Base-by-base conservation (phyloP, 2,329 filamentous ascomycete genomes). In the Shiraia bambusicola region DNA sequence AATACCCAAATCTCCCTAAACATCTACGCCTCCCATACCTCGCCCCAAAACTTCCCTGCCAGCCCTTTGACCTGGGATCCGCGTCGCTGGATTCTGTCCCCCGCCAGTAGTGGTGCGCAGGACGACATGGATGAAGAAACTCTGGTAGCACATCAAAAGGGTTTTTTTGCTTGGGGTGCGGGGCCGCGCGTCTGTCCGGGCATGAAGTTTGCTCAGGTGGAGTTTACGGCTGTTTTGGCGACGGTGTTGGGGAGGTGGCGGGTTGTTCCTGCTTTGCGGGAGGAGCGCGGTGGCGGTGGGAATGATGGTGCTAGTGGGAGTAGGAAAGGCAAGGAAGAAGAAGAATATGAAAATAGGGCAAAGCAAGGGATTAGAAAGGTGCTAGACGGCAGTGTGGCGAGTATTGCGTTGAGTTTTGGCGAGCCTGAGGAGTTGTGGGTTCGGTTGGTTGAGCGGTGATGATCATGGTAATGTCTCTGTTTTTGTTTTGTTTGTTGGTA, bases 151-250 rank as follows among this genome's bases (percentile, higher is more conserved):
- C 22, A 30, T 2, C 24, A 38, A 15, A 31, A 26, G 17, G n/a
- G n/a, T 9, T 40, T 40, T 12, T 28, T 34, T 24, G 37, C 24
- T 4, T 80, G 76, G 75, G 72, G 72, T 0, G 58, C 47, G 3
- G 76, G 77, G 0, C 74, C 75, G 12, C 56, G 76, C 7, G 55
- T 73, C 4, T 79, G 77, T 53, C 74, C 75, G 0, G 77, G 76
- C 1, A 66, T 73, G 60, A 77, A 77, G 49, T 75, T 80, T 12
- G 31, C 30, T 28, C 37, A 40, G n/a, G 37, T 40, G 11, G 37
- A 40, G 31, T 78, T 79, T 54, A 70, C 72, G 3, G 70, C 70
- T 10, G 68, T 73, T 1, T 55, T 79, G 10, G 56, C 71, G 4
- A 42, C 34, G 2, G 11, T 57, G 8, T 30, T 57, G 36, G 26